Base-by-base conservation (phyloP, 805 yeast species). In the Saturnispora serradocipensis region DNA sequence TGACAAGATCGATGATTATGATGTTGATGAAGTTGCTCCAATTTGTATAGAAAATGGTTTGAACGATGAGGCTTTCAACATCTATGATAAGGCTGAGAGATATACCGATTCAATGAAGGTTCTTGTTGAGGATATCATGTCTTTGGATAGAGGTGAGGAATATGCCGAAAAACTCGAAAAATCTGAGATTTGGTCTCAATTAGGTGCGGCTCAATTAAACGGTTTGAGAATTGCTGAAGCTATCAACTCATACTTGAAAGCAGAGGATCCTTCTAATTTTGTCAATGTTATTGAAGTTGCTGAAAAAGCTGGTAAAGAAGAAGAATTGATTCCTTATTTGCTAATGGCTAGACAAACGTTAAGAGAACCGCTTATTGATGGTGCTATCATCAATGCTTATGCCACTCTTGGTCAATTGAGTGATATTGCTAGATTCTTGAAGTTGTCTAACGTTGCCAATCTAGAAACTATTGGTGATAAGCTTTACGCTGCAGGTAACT, bases 301-400 rank as follows among this genome's bases (percentile, higher is more conserved):
- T 46, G 95, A 90, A 65, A 95, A 87, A 62, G 96, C 97, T 35
- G 98, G 97, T 57, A 91, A 90, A 67, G 95, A 83, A 67, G 97
- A 91, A 63, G 98, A 93, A 69, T 80, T 93, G 59, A 74, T 91
- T 60, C 82, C 86, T 58, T 93, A 80, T 72, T 77, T 93, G 70
- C 74, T 78, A 57, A 88, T 89, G 95, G 97, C 99, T 15, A 85
- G 99, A 72, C 80, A 84, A 65, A 76, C 90, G 18, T 75, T 88
- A 65, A 86, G 96, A 64, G 99, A 93, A 72, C 90, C 97, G 50
- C 76, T 78, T 61, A 82, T 93, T 64, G 99, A 93, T 70, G 95
- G 96, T 59, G 95, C 96, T 54, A 75, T 93, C 56, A 82, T 93
- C 61, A 75, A 89, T 62, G 82, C 91, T 51, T 88, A 86, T 65